These are phyloP conservation scores for Clonostachys chloroleuca DNA, from an alignment of 2,329 filamentous ascomycete species.

Conservation along the genomic window DNA sequence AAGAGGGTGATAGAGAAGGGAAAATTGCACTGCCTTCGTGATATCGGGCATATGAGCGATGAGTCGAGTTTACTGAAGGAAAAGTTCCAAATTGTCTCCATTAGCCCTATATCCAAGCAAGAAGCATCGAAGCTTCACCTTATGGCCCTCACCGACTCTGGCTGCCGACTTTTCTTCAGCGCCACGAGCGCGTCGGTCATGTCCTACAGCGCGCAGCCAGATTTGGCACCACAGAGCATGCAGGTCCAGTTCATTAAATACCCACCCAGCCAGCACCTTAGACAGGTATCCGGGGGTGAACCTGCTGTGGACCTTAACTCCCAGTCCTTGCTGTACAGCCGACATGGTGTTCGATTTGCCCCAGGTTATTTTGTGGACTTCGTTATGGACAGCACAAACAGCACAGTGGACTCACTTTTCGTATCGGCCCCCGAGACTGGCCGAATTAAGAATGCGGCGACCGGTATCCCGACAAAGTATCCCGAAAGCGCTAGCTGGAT, in stretches of 20 bases:
- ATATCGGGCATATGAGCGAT: constrained; percentile 84
- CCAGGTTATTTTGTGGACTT: constrained; percentile 93
- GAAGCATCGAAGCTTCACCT: constrained; percentile 83
- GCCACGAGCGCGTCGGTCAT: constrained; percentile 75
- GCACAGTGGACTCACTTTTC: constrained; percentile 67
- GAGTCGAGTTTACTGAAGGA: constrained; percentile 67
- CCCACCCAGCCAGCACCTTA: constrained; percentile 52
- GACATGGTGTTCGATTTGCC: constrained; percentile 60
- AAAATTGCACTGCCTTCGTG: constrained; percentile 54
- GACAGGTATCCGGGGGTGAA: constrained; percentile 28
- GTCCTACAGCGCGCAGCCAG: constrained; percentile 55
- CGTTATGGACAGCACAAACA: constrained; percentile 55
- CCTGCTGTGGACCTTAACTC: constrained; percentile 41
- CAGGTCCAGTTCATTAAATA: constrained; percentile 97
- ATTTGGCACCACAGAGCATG: constrained; percentile 82
- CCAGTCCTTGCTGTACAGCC: constrained; percentile 41
- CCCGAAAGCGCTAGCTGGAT: constrained; percentile 81
- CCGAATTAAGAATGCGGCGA: constrained; percentile 62
- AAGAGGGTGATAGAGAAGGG: constrained; percentile 63
- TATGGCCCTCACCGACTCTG: constrained; percentile 85
- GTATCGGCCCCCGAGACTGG: constrained; percentile 85
- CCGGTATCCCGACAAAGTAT: constrained; percentile 53
- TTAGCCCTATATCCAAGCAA: constrained; percentile 75
- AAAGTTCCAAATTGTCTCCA: constrained; percentile 71
- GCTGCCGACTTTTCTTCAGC: constrained; percentile 88